phyloP scores from a whole-genome alignment of 2,329 filamentous ascomycete genomes.

The Ophiocordyceps camponoti-floridani region DNA sequence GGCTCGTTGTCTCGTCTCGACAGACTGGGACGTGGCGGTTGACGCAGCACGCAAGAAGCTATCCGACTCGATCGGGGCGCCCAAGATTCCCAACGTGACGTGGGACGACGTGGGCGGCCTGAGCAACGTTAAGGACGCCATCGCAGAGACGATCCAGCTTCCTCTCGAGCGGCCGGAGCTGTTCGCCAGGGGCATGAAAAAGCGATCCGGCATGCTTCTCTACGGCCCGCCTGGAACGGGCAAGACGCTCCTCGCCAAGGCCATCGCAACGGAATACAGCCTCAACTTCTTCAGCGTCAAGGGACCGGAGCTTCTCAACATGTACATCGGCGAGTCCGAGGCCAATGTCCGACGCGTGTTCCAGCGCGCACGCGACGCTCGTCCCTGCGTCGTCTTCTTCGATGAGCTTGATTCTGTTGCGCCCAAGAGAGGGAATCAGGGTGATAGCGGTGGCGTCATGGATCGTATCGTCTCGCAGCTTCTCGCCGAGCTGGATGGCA shows the following conservation, averaged over 20 bases:
- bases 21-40: slow-evolving; percentile 82
- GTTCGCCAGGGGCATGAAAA: slow-evolving; percentile 96
- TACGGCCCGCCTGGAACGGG: slow-evolving; percentile 84
- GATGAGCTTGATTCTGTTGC: slow-evolving; percentile 88
- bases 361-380: slow-evolving; percentile 67
- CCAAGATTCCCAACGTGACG: slow-evolving; percentile 91
- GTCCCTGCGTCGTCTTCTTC: slow-evolving; percentile 85
- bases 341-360: slow-evolving; percentile 83
- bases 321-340: slow-evolving; percentile 92
- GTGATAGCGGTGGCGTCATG: slow-evolving; percentile 95
- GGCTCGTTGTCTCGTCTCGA: slow-evolving; percentile 59
- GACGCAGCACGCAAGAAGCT: slow-evolving; percentile 96
- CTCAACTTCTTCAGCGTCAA: slow-evolving; percentile 93
- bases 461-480: slow-evolving; percentile 92
- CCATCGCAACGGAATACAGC: slow-evolving; percentile 83
- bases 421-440: slow-evolving; percentile 91
- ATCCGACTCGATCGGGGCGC: slow-evolving; percentile 88
- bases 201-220: slow-evolving; percentile 82
- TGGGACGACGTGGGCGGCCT: slow-evolving; percentile 95
- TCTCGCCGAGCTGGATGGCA: slow-evolving; percentile 87
- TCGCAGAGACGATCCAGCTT: slow-evolving; percentile 89
- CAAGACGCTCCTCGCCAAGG: slow-evolving; percentile 84
- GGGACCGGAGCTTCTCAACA: slow-evolving; percentile 79
- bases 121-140: slow-evolving; percentile 88
- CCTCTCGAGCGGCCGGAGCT: slow-evolving; percentile 82